Base-by-base conservation (phyloP, 805 yeast genomes). In the Candida taoyuanica region DNA sequence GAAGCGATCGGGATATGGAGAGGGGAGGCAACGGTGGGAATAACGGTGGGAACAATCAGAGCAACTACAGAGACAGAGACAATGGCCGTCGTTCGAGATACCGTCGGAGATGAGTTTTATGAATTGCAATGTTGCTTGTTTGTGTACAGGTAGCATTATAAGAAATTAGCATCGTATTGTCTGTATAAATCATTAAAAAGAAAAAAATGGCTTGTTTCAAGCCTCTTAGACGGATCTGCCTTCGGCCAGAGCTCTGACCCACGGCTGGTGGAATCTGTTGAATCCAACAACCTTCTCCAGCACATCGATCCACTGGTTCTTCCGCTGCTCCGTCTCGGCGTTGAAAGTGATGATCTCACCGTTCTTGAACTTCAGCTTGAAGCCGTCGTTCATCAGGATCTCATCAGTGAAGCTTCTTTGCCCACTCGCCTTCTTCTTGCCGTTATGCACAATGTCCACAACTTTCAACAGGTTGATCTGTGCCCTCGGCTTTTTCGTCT, bases 271-370 rank as follows among this genome's bases (percentile, higher is more conserved):
- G 52, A 74, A 71, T 47, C 64, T 67, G 57, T 78, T 79, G 47
- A 71, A 63, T 38, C 65, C 67, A 11, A 81, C 71, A 15, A 82
- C 73, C 34, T 66, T 65, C 42, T 79, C 79, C 40, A 89, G 59
- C 1, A 70, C 59, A 4, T 59, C 50, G 36, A 82, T 72, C 98
- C 97, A 91, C 37, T 65, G 63, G 23, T 61, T 55, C 61, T 79
- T 82, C 33, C 77, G 82, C 14, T 59, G 66, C 32, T 65, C 69
- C 31, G 79, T 75, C 37, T 86, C 93, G 14, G 96, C 91, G n/a
- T 85, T 85, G 59, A 91, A 85, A 47, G 79, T 85, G 36, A 89
- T 83, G 4, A 75, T 66, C 59, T 89, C 97, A 5, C 86, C 89
- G 55, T 89, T 84, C 29, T 76, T 71, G 59, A 89, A 89, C 44